A percentile compares a stretch with the other conserved stretches of the same genome.
phyloP scores from a whole-genome alignment of 257 asterid genomes.

The Fraxinus quadrangulata region DNA sequence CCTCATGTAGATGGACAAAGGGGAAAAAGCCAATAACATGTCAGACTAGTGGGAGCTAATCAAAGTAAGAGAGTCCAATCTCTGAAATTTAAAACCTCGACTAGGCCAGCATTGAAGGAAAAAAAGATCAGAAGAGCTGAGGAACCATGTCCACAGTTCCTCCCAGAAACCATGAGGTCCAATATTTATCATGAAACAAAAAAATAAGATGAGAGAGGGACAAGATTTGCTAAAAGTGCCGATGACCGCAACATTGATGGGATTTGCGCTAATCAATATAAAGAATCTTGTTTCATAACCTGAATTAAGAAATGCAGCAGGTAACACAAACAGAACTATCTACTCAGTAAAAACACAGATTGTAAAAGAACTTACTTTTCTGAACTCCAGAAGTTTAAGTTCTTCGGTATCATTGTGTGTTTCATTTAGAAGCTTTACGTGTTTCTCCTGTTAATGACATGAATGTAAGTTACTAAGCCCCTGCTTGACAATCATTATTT shows the following conservation, averaged over 20 bases:
- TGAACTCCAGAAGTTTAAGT: slow-evolving; percentile 59
- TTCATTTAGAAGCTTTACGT: slow-evolving; percentile 51
- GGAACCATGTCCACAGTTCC: slow-evolving; percentile 18
- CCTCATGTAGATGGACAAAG: slow-evolving; percentile 19
- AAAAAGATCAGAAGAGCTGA: neutral
- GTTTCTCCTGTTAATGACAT: slow-evolving; percentile 60
- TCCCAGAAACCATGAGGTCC: slow-evolving; percentile 8
- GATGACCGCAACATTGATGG: neutral
- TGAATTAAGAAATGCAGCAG: neutral
- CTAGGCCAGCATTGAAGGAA: no score
- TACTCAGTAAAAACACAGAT: neutral
- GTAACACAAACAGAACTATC: neutral
- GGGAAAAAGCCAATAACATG: slow-evolving; percentile 21
- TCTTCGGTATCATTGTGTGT: slow-evolving; percentile 47
- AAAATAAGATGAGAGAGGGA: neutral
- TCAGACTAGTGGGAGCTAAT: neutral
- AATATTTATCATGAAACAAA: slow-evolving; percentile 4
- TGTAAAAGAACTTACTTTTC: slow-evolving; percentile 44
- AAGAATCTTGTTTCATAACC: neutral
- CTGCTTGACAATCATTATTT: no score
- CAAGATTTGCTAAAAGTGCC: neutral
- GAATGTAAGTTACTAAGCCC: slow-evolving; percentile 10
- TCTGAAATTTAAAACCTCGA: no score
- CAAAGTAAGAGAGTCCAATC: no score
- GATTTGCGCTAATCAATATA: neutral